A percentile compares a stretch with the other conserved stretches of the same genome.
Evolutionary conservation across 2,329 filamentous ascomycete genomes (phyloP).

Genomic region (Scedosporium boydii): DNA sequence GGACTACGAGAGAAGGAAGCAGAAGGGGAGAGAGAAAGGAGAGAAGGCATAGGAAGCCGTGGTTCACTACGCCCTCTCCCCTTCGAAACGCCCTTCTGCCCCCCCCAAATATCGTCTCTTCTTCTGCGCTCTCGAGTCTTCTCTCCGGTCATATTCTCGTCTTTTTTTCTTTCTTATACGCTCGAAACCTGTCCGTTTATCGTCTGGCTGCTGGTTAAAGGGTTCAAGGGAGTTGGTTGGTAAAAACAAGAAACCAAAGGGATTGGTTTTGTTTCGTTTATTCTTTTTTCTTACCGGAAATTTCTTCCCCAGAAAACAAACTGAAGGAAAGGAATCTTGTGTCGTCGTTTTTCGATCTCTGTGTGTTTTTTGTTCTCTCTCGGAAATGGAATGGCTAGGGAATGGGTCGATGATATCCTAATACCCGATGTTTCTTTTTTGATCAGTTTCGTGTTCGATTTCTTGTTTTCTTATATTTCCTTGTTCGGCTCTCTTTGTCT

Average conservation of each 20-base stretch:
- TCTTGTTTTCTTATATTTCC: background rate
- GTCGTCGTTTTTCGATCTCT: constrained; percentile 1
- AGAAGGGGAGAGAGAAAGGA: background rate
- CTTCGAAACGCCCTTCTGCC: background rate
- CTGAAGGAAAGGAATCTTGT: background rate
- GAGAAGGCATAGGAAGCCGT: no score
- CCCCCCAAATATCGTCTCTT: background rate
- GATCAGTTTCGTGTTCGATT: background rate
- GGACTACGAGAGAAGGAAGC: background rate
- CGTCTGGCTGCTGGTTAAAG: background rate
- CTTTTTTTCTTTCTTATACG: background rate
- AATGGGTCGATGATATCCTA: background rate
- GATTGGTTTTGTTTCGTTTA: background rate
- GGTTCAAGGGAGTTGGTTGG: background rate
- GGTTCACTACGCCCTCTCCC: background rate
- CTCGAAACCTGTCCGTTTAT: background rate
- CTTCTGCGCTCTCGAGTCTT: no score
- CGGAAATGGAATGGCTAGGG: background rate
- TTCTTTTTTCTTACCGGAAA: background rate
- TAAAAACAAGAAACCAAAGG: background rate
- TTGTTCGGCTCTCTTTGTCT: background rate
- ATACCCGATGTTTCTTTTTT: background rate
- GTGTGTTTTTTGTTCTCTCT: background rate
- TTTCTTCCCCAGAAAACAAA: no score
- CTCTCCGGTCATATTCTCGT: no score